Evolutionary conservation across 169 alveolate genomes (phyloP).

Genomic region (Besnoitia besnoiti): DNA sequence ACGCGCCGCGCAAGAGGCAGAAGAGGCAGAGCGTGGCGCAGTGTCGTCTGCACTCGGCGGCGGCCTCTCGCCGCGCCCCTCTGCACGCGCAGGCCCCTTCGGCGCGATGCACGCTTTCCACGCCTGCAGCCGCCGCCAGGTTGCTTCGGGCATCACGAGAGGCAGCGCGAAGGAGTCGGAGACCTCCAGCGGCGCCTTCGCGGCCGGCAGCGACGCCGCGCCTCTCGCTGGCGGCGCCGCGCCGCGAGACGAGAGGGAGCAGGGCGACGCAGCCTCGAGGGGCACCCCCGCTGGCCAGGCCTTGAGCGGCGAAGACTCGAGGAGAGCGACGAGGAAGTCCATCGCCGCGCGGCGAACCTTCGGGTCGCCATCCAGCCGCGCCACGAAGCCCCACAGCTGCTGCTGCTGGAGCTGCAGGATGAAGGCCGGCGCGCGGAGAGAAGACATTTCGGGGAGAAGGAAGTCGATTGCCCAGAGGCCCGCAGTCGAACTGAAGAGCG

Average conservation of each 20-base stretch:
- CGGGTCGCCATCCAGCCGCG: not conserved
- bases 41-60: too few species aligned
- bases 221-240: not conserved
- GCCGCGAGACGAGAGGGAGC: not conserved
- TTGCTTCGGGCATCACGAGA: not conserved
- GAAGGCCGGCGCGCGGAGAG: not conserved
- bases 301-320: constrained; percentile 1
- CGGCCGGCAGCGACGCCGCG: not conserved
- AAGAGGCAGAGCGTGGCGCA: too few species aligned
- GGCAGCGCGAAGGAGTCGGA: not conserved
- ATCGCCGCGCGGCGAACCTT: not conserved
- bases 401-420: not conserved
- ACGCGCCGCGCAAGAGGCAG: too few species aligned
- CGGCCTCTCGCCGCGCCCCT: too few species aligned
- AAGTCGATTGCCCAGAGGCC: not conserved
- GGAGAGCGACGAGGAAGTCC: constrained; percentile 11
- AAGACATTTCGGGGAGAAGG: not conserved
- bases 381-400: constrained; percentile 13
- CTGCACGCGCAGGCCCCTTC: too few species aligned
- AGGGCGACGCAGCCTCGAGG: not conserved
- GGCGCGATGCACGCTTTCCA: too few species aligned
- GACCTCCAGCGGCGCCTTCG: not conserved
- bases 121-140: not conserved
- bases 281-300: constrained; percentile 1
- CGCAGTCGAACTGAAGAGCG: not conserved